phyloP scores from a whole-genome alignment of 2,329 filamentous ascomycete species.

The Nemania diffusa region DNA sequence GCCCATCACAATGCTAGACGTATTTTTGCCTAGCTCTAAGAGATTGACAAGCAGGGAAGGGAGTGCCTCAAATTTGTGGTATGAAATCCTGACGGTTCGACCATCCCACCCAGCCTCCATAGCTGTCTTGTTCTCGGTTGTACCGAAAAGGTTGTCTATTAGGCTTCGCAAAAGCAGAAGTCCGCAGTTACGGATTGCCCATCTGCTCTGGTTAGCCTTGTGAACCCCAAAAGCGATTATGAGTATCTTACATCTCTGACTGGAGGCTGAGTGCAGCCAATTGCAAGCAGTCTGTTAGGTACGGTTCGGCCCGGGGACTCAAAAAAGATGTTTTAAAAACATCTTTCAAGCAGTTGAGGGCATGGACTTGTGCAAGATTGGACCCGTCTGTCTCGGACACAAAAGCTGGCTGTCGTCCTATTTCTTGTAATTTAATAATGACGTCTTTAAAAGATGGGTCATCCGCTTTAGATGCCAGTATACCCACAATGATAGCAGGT shows the following conservation, averaged over 20 bases:
- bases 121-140: slow-evolving; percentile 73
- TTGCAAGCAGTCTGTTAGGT: slow-evolving; percentile 77
- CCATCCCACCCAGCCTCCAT: slow-evolving; percentile 73
- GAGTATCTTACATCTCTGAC: slow-evolving; percentile 72
- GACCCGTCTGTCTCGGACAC: slow-evolving; percentile 69
- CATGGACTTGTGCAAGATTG: slow-evolving; percentile 89
- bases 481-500: slow-evolving; percentile 84
- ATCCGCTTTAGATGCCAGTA: slow-evolving; percentile 73
- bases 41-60: slow-evolving; percentile 72
- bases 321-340: slow-evolving; percentile 87
- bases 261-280: slow-evolving; percentile 84
- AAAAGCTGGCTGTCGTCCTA: slow-evolving; percentile 65
- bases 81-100: slow-evolving; percentile 72
- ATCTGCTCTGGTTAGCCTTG: slow-evolving; percentile 60
- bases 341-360: slow-evolving; percentile 92
- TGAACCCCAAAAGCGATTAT: background rate
- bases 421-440: slow-evolving; percentile 69
- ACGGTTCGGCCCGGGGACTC: slow-evolving; percentile 75
- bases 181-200: slow-evolving; percentile 95
- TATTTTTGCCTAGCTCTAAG: slow-evolving; percentile 63
- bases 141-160: slow-evolving; percentile 81
- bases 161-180: slow-evolving; percentile 88
- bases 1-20: slow-evolving; percentile 45
- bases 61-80: slow-evolving; percentile 74
- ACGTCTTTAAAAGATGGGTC: slow-evolving; percentile 71